Percentiles rank a stretch among this genome's conserved stretches.
Conservation (phyloP, 176 grass and related monocot genomes). For the Cenchrus purpureus region DNA sequence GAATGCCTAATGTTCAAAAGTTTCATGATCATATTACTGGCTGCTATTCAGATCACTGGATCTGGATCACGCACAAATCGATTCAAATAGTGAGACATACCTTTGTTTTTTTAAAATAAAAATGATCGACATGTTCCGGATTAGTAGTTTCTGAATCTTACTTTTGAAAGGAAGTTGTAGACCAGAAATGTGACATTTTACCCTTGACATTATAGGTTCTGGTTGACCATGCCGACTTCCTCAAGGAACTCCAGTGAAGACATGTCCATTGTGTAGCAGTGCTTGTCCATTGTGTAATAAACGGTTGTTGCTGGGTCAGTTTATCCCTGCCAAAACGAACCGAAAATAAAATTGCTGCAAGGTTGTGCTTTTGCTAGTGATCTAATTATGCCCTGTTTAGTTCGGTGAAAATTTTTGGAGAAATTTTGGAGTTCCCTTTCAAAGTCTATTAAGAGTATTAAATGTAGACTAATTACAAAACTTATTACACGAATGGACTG, state of each 20-base stretch:
- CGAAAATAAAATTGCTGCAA: constrained; percentile 21
- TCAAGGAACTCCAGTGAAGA: constrained; percentile 71
- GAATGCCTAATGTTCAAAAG: background rate
- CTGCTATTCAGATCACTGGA: background rate
- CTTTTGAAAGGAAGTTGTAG: background rate
- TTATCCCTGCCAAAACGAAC: constrained; percentile 1
- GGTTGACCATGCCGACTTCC: constrained; percentile 80
- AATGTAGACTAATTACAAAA: too few species aligned
- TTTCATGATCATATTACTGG: background rate
- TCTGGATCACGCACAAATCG: background rate
- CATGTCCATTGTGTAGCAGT: background rate
- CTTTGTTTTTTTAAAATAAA: background rate
- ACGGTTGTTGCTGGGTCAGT: background rate
- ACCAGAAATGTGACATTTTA: constrained; percentile 13
- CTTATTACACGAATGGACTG: too few species aligned
- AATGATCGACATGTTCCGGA: background rate
- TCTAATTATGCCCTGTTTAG: too few species aligned
- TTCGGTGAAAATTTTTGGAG: too few species aligned
- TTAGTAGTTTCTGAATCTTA: background rate
- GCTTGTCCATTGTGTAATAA: constrained; percentile 39
- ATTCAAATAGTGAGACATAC: background rate
- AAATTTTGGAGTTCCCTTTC: too few species aligned
- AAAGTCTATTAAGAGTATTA: too few species aligned
- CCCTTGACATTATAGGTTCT: constrained; percentile 59
- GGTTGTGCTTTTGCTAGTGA: constrained; percentile 6